Percentiles rank a stretch among this genome's conserved stretches.
phyloP scores from a whole-genome alignment of 768 basidiomycete genomes.

The Cyclocybe aegerita region DNA sequence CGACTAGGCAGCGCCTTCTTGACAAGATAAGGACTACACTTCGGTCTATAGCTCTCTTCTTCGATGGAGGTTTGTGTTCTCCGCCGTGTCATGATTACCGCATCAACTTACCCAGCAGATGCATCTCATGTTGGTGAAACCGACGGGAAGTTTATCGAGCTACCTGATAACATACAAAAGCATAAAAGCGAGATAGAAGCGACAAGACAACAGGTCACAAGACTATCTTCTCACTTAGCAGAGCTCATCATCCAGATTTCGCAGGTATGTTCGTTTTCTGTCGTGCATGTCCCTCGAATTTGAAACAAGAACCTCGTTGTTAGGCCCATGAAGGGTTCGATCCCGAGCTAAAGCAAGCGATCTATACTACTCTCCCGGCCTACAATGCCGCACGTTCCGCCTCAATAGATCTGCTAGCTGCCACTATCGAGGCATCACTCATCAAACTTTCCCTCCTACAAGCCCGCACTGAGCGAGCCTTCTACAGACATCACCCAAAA shows the following conservation, averaged over 20 bases:
- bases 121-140: background rate
- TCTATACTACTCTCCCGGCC: constrained; percentile 17
- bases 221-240: background rate
- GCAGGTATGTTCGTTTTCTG: background rate
- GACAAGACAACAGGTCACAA: constrained; percentile 4
- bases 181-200: constrained; percentile 5
- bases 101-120: too few species aligned
- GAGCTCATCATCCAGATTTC: background rate
- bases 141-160: background rate
- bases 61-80: constrained; percentile 16
- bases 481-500: constrained; percentile 37
- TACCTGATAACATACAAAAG: constrained; percentile 11
- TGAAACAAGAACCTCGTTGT: background rate
- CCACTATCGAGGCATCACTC: constrained; percentile 45
- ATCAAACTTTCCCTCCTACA: constrained; percentile 49
- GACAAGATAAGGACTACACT: constrained; percentile 21
- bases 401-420: constrained; percentile 37
- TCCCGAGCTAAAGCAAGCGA: constrained; percentile 10
- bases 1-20: constrained; percentile 13
- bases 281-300: background rate
- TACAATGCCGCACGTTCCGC: constrained; percentile 30
- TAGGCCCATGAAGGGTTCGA: constrained; percentile 14
- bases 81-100: too few species aligned
- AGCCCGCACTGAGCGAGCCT: constrained; percentile 32
- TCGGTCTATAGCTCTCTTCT: constrained; percentile 17